phyloP scores from a whole-genome alignment of 768 basidiomycete genomes.

The Psilocybe cyanescens region DNA sequence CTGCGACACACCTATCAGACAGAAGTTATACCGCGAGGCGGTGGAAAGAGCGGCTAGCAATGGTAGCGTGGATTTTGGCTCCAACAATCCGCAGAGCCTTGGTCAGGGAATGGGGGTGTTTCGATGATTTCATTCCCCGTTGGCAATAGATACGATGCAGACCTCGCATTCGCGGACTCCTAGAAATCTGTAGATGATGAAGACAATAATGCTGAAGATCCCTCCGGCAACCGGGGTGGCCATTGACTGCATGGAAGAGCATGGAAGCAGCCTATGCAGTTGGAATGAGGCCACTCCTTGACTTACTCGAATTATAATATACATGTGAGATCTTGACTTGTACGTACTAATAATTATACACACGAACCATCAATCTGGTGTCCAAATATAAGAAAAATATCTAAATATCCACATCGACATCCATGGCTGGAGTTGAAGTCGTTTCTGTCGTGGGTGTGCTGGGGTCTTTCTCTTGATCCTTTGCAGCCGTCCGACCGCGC shows the following conservation, averaged over 20 bases:
- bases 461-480: conserved; percentile 22
- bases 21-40: conserved; percentile 35
- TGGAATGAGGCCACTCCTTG: too few species aligned
- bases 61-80: neutral
- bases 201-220: too few species aligned
- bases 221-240: too few species aligned
- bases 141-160: too few species aligned
- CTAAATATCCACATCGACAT: conserved; percentile 27
- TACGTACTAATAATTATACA: conserved; percentile 4
- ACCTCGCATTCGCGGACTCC: too few species aligned
- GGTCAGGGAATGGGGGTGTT: neutral
- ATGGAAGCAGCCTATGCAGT: too few species aligned
- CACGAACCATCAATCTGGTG: neutral
- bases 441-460: conserved; percentile 32
- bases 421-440: conserved; percentile 35
- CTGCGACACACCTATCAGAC: conserved; percentile 31
- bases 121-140: too few species aligned
- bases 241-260: too few species aligned
- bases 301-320: neutral
- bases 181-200: too few species aligned
- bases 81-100: neutral
- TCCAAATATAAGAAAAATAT: neutral
- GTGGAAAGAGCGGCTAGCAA: neutral
- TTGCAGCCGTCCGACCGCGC: conserved; percentile 36
- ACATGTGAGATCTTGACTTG: neutral